Evolutionary conservation across 2,329 filamentous ascomycete species (phyloP), one percentile per base, ranked within the genome.

Genomic region (Clonostachys chloroleuca): DNA sequence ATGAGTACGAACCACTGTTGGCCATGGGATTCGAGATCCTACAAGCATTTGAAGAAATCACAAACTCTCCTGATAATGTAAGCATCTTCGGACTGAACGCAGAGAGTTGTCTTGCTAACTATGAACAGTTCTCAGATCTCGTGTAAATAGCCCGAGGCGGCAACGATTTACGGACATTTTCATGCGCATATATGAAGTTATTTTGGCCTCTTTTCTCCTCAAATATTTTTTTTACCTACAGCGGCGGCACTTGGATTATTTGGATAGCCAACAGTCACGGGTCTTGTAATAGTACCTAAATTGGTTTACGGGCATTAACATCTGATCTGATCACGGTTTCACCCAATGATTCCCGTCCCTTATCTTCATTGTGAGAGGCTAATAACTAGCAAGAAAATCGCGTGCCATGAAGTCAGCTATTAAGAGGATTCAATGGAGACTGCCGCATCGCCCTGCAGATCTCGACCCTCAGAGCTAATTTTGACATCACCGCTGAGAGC

Each of bases 1-100:
- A 87, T 46, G 81, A 83, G 43, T 81, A 83, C 52, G 89, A 94
- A 62, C 82, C 84, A 35, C 70, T 95, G 49, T 75, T 84, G 47
- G 82, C 81, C 0, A 89, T 95, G 86, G 89, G 89, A 2, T 95
- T 95, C 59, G 82, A 83, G 52, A 79, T 88, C 41, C 69, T 91
- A 52, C 86, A 92, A 66, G 84, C 78, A 39, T 95, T 91, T 63
- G 89, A 95, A 58, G 88, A 95, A 64, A 80, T 94, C 46, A 87
- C 83, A 50, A 80, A 77, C 53, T 81, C 86, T 17, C 68, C 70
- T 4, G 77, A 80, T 16, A 73, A 68, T 59, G 76, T 80, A 49
- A 65, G 72, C 8, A 30, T 30, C 3, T 30, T 67, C n/a, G 16
- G 12, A 12, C 44, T 5, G 36, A n/a, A n/a, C 4, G 36, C 12